Conservation (phyloP, 2,329 filamentous ascomycete species). For the Epichloe sp. region DNA sequence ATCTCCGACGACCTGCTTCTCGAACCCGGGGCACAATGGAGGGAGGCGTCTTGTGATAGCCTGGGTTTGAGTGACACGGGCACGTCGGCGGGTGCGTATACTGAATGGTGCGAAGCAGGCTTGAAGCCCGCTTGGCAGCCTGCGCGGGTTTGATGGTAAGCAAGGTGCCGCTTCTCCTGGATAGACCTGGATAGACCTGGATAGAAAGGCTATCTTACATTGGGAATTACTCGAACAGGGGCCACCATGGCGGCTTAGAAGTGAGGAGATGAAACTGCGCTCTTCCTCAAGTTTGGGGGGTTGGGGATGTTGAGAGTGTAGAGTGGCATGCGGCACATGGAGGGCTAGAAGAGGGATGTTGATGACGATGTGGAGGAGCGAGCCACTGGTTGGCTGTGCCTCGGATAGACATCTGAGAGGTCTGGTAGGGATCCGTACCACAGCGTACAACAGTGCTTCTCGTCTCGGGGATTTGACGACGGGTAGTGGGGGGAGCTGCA, state of each 20-base stretch:
- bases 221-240: conserved; percentile 20
- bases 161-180: neutral
- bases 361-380: neutral
- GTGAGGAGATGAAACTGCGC: neutral
- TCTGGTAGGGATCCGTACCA: neutral
- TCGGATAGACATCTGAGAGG: neutral
- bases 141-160: conserved; percentile 13
- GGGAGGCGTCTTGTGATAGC: conserved; percentile 54
- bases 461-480: neutral
- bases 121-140: conserved; percentile 52
- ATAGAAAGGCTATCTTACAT: conserved; percentile 13
- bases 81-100: conserved; percentile 78
- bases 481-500: too few relatives aligned
- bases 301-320: neutral
- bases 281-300: neutral
- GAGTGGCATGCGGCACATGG: neutral
- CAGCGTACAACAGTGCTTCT: too few relatives aligned
- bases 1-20: conserved; percentile 30
- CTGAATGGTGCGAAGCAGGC: conserved; percentile 76
- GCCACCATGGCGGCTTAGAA: conserved; percentile 13
- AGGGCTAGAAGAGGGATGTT: neutral
- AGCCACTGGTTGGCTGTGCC: neutral
- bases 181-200: neutral
- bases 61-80: conserved; percentile 85
- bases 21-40: conserved; percentile 37